Percentiles rank a stretch among this genome's conserved stretches.
Evolutionary conservation across 495 filamentous ascomycete species (phyloP).

Genomic region (Bombardia bombarda): DNA sequence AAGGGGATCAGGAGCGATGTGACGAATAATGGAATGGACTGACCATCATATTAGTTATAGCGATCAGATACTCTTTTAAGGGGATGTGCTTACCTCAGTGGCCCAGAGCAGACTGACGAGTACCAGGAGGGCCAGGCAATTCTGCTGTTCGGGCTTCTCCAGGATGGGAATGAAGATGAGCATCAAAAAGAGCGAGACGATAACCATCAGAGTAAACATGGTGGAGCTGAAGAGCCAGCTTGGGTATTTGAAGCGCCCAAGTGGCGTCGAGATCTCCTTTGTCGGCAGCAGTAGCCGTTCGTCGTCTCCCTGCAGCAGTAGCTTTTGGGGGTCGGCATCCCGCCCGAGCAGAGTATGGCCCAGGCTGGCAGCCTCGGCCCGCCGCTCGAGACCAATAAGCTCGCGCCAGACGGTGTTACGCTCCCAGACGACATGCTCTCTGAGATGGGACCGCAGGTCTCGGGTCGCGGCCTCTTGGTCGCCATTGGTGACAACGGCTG

Average conservation of each 20-base stretch:
- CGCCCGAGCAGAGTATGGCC: conserved; percentile 76
- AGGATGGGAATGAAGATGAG: conserved; percentile 70
- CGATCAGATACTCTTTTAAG: not conserved
- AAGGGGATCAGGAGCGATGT: conserved; percentile 93
- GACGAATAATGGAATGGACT: conserved; percentile 94
- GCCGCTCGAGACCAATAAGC: conserved; percentile 95
- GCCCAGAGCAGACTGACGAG: conserved; percentile 95
- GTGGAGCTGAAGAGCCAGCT: conserved; percentile 75
- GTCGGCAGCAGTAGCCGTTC: conserved; percentile 32
- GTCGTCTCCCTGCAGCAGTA: conserved; percentile 76
- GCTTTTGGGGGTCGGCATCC: conserved; percentile 58
- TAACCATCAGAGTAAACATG: conserved; percentile 67
- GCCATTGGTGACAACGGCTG: conserved; percentile 70
- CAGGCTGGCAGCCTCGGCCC: conserved; percentile 90
- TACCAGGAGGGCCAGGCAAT: conserved; percentile 87
- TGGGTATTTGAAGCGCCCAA: conserved; percentile 69
- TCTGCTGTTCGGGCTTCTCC: conserved; percentile 81
- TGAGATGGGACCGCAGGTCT: conserved; percentile 81
- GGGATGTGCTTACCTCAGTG: conserved; percentile 61
- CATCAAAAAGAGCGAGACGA: conserved; percentile 62
- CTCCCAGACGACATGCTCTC: conserved; percentile 99
- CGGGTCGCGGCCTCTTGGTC: conserved; percentile 65
- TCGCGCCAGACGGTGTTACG: conserved; percentile 98
- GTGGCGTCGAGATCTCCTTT: conserved; percentile 70
- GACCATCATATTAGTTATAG: conserved; percentile 37